These are phyloP conservation scores for Boletus sensibilis DNA, from an alignment of 768 basidiomycete genomes.

Conservation along the genomic window DNA sequence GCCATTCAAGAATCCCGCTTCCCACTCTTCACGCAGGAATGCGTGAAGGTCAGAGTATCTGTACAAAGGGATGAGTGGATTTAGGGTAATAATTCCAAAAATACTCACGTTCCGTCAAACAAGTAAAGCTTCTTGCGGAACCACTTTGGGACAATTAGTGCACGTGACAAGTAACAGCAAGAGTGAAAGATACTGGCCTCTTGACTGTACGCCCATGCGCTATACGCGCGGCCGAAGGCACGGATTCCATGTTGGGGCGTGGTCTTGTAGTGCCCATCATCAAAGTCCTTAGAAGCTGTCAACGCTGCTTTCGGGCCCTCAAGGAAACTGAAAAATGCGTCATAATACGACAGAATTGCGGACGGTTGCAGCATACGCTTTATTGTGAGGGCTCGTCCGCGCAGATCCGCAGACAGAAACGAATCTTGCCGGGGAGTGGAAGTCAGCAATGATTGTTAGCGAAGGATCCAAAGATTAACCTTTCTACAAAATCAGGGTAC, in stretches of 20 bases:
- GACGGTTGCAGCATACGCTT: slow-evolving; percentile 39
- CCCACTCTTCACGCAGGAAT: slow-evolving; percentile 55
- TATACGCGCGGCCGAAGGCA: slow-evolving; percentile 55
- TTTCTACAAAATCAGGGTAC: slow-evolving; percentile 54
- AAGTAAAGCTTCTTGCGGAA: slow-evolving; percentile 49
- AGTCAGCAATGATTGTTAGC: not conserved
- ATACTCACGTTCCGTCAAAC: slow-evolving; percentile 38
- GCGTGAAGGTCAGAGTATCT: slow-evolving; percentile 48
- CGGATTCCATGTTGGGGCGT: slow-evolving; percentile 49
- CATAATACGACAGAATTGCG: not conserved
- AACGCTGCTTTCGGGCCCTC: slow-evolving; percentile 59
- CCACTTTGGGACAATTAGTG: slow-evolving; percentile 40
- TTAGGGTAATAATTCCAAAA: not conserved
- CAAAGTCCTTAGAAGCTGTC: slow-evolving; percentile 51
- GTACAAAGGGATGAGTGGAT: not conserved
- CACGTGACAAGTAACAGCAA: not conserved
- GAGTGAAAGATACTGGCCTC: slow-evolving; percentile 34
- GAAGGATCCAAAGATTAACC: slow-evolving; percentile 24
- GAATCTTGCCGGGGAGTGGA: slow-evolving; percentile 36
- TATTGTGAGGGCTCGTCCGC: slow-evolving; percentile 53
- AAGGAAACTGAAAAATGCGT: slow-evolving; percentile 43
- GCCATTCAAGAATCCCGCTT: slow-evolving; percentile 38
- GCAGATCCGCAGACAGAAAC: slow-evolving; percentile 53
- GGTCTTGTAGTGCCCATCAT: slow-evolving; percentile 49
- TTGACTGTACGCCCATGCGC: slow-evolving; percentile 60